Evolutionary conservation across 352 stramenopile genomes (phyloP).

Genomic region (Pythium biforme): DNA sequence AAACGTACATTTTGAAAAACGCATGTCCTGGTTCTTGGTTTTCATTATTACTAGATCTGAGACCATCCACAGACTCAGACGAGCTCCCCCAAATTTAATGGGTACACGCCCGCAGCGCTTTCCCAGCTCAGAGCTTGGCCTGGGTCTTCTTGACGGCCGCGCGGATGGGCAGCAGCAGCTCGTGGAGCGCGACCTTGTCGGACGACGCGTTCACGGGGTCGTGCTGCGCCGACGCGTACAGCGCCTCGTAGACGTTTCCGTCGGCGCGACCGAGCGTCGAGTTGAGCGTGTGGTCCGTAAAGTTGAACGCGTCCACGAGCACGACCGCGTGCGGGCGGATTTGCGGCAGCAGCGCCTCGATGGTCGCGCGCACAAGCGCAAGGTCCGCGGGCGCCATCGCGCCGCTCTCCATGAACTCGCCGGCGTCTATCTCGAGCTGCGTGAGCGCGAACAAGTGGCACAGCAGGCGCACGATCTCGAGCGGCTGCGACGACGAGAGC

Average conservation of each 20-base stretch:
- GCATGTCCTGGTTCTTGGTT: no score
- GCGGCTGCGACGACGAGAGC: constrained; percentile 23
- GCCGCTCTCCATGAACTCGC: constrained; percentile 68
- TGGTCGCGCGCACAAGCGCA: constrained; percentile 42
- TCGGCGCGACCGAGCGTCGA: constrained; percentile 72
- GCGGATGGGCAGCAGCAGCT: constrained; percentile 66
- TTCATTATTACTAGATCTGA: no score
- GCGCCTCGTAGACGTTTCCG: constrained; percentile 70
- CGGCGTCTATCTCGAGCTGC: constrained; percentile 56
- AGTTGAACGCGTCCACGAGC: constrained; percentile 79
- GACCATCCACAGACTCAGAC: no score
- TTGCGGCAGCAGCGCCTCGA: constrained; percentile 47
- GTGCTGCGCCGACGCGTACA: constrained; percentile 59
- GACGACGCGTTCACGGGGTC: constrained; percentile 60
- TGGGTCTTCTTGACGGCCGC: constrained; percentile 23
- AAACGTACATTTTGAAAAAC: no score
- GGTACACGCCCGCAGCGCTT: no score
- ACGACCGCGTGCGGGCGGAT: constrained; percentile 69
- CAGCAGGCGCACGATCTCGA: constrained; percentile 52
- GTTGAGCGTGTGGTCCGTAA: constrained; percentile 72
- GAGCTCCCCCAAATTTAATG: no score
- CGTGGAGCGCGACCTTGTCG: constrained; percentile 60
- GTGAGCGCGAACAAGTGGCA: constrained; percentile 75
- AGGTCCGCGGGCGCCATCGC: constrained; percentile 49
- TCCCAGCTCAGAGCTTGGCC: background rate